These are phyloP conservation scores for Saccharomycopsis javanensis DNA, from an alignment of 805 yeast genomes.

Conservation along the genomic window DNA sequence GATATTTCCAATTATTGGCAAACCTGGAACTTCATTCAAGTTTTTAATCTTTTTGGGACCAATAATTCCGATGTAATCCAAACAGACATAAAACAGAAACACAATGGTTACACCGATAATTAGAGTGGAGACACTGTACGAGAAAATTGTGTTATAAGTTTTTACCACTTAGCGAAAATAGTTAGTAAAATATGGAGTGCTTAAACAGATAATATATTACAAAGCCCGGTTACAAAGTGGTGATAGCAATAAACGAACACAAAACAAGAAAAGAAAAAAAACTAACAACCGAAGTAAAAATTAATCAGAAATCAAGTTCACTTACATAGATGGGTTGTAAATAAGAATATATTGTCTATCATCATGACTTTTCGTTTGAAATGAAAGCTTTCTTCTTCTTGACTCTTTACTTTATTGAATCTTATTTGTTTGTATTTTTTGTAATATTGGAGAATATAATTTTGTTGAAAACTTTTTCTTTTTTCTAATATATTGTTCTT, in stretches of 20 bases:
- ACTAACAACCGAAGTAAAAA: too few relatives aligned
- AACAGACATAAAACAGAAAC: not conserved
- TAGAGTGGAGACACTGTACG: not conserved
- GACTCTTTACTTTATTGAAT: too few relatives aligned
- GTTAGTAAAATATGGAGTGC: too few relatives aligned
- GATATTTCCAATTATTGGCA: constrained; percentile 44
- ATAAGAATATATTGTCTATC: not conserved
- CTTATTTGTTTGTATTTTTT: too few relatives aligned
- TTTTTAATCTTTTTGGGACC: constrained; percentile 29
- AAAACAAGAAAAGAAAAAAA: too few relatives aligned
- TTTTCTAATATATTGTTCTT: too few relatives aligned
- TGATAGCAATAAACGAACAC: too few relatives aligned
- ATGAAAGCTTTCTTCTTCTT: too few relatives aligned
- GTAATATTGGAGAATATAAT: too few relatives aligned
- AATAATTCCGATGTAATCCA: constrained; percentile 15
- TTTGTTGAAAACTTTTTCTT: not conserved
- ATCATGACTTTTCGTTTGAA: too few relatives aligned
- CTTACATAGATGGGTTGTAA: not conserved
- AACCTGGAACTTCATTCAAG: constrained; percentile 35
- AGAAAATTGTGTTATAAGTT: not conserved
- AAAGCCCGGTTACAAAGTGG: not conserved
- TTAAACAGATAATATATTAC: not conserved
- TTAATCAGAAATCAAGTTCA: too few relatives aligned
- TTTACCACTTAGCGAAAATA: not conserved
- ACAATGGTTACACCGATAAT: not conserved